phyloP scores from a whole-genome alignment of 2,329 filamentous ascomycete genomes.

The Trichoderma sp. region DNA sequence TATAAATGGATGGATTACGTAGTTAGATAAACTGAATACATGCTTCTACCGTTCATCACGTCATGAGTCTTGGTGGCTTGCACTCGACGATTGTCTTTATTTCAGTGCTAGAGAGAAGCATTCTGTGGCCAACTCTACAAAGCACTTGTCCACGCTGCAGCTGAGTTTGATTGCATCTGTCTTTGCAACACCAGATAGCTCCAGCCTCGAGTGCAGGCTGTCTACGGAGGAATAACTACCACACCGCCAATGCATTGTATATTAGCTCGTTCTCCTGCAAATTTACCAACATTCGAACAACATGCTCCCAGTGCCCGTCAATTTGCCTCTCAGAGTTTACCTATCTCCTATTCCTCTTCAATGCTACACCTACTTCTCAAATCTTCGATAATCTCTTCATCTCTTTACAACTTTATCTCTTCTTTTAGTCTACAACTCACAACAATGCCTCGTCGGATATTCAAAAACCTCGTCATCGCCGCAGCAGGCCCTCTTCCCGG shows the following conservation, averaged over 20 bases:
- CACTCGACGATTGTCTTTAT: background rate
- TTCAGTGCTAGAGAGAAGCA: background rate
- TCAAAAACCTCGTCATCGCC: conserved; percentile 57
- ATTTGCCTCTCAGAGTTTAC: too few relatives aligned
- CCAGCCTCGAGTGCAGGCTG: background rate
- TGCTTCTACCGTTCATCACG: background rate
- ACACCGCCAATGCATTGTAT: background rate
- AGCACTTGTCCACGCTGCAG: background rate
- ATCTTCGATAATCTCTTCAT: background rate
- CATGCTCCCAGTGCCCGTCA: background rate
- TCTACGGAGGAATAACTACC: background rate
- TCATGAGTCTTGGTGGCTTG: background rate
- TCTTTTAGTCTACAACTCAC: background rate
- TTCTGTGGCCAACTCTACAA: background rate
- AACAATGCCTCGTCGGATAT: conserved; percentile 44
- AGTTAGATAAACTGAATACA: background rate
- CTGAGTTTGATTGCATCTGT: background rate
- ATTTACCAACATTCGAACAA: too few relatives aligned
- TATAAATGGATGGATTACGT: background rate
- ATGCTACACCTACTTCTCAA: background rate
- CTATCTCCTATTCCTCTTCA: background rate
- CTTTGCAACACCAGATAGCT: background rate
- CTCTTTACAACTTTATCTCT: background rate
- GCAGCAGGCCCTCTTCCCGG: conserved; percentile 59
- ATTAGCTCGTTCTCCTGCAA: background rate